Evolutionary conservation across 1,284 basidiomycete species (phyloP).

Genomic region (Austroboletus novae-zelandiae): DNA sequence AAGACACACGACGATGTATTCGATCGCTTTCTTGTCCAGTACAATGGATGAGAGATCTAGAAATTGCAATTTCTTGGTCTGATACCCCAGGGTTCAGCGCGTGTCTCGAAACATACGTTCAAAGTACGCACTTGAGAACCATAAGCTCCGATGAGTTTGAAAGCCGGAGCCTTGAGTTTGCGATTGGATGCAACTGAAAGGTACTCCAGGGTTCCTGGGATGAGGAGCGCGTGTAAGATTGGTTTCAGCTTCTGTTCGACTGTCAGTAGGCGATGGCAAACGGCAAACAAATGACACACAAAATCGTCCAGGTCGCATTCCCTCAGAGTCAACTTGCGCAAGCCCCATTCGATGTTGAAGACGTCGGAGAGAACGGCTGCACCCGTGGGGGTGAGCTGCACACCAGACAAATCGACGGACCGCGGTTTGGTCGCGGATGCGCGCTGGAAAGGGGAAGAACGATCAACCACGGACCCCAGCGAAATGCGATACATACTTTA

Average conservation of each 20-base stretch:
- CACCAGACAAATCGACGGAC: constrained; percentile 73
- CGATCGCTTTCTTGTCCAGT: constrained; percentile 82
- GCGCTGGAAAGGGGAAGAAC: constrained; percentile 36
- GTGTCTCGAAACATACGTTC: not conserved
- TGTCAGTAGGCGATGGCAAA: constrained; percentile 8
- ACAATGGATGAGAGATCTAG: constrained; percentile 88
- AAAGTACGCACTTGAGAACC: constrained; percentile 39
- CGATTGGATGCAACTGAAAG: constrained; percentile 87
- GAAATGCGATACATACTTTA: constrained; percentile 40
- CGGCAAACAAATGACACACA: constrained; percentile 37
- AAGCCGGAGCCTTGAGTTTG: constrained; percentile 75
- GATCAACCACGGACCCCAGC: constrained; percentile 1
- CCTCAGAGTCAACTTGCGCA: constrained; percentile 78
- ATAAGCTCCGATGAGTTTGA: constrained; percentile 81
- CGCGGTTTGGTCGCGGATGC: constrained; percentile 56
- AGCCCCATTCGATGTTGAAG: constrained; percentile 86
- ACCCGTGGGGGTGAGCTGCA: constrained; percentile 66
- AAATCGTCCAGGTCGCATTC: constrained; percentile 81
- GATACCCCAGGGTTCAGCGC: constrained; percentile 6
- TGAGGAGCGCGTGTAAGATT: constrained; percentile 86
- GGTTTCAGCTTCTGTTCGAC: constrained; percentile 73
- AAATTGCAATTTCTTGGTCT: constrained; percentile 78
- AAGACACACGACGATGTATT: constrained; percentile 77
- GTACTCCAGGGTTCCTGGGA: constrained; percentile 79
- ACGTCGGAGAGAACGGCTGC: constrained; percentile 86